Percentiles rank a stretch among this genome's conserved stretches.
Evolutionary conservation across 768 basidiomycete species (phyloP).

Genomic region (Mycena rosella): DNA sequence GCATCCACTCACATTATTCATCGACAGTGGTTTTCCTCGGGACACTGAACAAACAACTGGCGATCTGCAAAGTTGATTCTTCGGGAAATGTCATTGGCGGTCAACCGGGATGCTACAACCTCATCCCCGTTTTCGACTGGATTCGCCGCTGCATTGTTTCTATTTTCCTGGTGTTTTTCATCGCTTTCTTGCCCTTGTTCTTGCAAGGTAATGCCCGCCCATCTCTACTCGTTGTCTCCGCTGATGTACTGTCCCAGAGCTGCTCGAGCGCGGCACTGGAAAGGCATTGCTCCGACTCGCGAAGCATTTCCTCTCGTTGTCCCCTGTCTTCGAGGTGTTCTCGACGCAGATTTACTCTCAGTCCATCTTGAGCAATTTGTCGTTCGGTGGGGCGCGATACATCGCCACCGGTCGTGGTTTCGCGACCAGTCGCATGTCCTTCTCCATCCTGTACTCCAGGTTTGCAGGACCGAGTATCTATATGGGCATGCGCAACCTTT

Average conservation of each 20-base stretch:
- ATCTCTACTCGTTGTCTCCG: background rate
- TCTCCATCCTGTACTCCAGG: slow-evolving; percentile 96
- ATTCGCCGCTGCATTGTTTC: slow-evolving; percentile 96
- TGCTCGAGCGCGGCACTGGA: slow-evolving; percentile 96
- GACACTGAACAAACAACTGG: slow-evolving; percentile 93
- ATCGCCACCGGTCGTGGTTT: slow-evolving; percentile 99
- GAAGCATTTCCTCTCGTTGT: slow-evolving; percentile 97
- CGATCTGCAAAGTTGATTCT: slow-evolving; percentile 89
- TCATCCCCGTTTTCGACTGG: slow-evolving; percentile 98
- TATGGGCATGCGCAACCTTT: slow-evolving; percentile 95
- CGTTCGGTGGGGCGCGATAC: slow-evolving; percentile 98
- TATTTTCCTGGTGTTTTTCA: slow-evolving; percentile 99
- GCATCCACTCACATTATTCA: slow-evolving; percentile 24
- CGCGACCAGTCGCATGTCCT: slow-evolving; percentile 95
- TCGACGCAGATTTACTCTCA: slow-evolving; percentile 99
- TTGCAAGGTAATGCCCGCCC: slow-evolving; percentile 78
- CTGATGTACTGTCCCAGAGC: slow-evolving; percentile 64
- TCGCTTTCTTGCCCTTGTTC: slow-evolving; percentile 96
- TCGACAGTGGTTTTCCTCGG: slow-evolving; percentile 96
- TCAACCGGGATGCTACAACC: slow-evolving; percentile 95
- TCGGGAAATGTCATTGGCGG: slow-evolving; percentile 83
- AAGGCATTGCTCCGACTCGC: slow-evolving; percentile 93
- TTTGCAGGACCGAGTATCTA: slow-evolving; percentile 99
- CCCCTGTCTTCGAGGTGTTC: slow-evolving; percentile 98
- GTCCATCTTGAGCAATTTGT: slow-evolving; percentile 95